phyloP scores from a whole-genome alignment of 139 green algal genomes.

The Pedinophyceae sp. region DNA sequence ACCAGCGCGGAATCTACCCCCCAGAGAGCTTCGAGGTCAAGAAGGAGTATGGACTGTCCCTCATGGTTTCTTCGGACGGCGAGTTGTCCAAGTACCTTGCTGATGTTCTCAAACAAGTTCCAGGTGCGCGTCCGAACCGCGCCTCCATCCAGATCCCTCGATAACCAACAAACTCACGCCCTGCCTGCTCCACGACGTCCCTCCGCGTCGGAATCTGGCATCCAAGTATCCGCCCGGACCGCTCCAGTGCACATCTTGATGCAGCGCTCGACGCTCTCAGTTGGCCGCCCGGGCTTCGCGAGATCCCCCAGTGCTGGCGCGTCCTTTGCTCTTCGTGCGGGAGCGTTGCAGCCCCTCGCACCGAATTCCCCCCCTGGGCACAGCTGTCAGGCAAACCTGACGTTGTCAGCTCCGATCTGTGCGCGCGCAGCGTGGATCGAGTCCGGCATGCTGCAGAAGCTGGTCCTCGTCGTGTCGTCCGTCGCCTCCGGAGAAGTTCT shows the following conservation, averaged over 20 bases:
- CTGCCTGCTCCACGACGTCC: no score
- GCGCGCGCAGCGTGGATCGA: conserved; percentile 79
- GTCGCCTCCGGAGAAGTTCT: conserved; percentile 48
- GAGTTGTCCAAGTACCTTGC: conserved; percentile 61
- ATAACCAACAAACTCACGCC: no score
- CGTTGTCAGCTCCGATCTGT: neutral
- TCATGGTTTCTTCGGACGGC: conserved; percentile 71
- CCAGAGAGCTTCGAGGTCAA: conserved; percentile 66
- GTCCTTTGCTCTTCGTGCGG: no score
- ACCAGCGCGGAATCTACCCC: conserved; percentile 90
- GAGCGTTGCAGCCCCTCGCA: no score
- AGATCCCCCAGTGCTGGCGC: no score
- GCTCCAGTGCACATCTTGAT: no score
- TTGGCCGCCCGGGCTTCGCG: no score
- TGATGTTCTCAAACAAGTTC: conserved; percentile 62
- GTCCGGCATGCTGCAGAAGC: conserved; percentile 60
- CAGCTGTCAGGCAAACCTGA: neutral
- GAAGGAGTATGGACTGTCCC: conserved; percentile 79
- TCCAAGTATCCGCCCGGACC: no score
- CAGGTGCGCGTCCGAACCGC: conserved; percentile 20
- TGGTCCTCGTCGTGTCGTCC: conserved; percentile 78
- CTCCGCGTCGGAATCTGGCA: no score
- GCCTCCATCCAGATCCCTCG: no score
- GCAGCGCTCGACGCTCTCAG: no score
- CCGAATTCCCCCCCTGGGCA: no score